Percentiles rank a stretch among this genome's conserved stretches.
Conservation (phyloP, 2,329 filamentous ascomycete genomes). For the Phialophora macrospora region DNA sequence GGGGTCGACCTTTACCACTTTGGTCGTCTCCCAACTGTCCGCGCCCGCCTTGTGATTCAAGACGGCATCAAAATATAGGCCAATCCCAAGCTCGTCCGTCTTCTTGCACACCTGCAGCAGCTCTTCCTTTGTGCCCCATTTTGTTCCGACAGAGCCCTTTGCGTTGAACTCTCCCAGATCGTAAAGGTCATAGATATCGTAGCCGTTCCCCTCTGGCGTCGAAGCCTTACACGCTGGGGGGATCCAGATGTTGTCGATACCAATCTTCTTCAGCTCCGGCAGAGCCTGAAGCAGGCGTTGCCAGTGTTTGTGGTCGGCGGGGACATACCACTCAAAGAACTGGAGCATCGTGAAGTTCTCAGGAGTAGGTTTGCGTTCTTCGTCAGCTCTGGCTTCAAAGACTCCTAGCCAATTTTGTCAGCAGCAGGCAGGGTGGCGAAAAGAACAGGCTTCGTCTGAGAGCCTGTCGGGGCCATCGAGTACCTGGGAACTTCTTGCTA, state of each 20-base stretch:
- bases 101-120: constrained; percentile 33
- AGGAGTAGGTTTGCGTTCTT: constrained; percentile 27
- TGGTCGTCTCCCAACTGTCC: constrained; percentile 64
- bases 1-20: constrained; percentile 64
- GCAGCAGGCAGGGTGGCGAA: neutral
- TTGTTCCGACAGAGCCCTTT: constrained; percentile 61
- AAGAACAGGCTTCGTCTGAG: neutral
- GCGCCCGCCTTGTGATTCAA: constrained; percentile 69
- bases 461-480: neutral
- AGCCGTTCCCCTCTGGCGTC: constrained; percentile 62
- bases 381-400: constrained; percentile 6
- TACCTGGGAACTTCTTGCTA: constrained; percentile 24
- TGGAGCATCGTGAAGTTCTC: constrained; percentile 58
- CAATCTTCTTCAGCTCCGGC: constrained; percentile 58
- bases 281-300: constrained; percentile 56
- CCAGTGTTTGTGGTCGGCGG: constrained; percentile 63
- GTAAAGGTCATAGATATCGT: constrained; percentile 67
- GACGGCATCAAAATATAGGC: constrained; percentile 67
- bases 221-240: constrained; percentile 69
- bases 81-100: constrained; percentile 41
- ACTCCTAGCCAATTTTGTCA: constrained; percentile 5
- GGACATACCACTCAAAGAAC: constrained; percentile 69
- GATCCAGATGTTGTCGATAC: constrained; percentile 63
- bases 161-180: constrained; percentile 69
- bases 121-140: constrained; percentile 67